Base-by-base conservation (phyloP, 306 rosid species). In the Canavalia gladiata region DNA sequence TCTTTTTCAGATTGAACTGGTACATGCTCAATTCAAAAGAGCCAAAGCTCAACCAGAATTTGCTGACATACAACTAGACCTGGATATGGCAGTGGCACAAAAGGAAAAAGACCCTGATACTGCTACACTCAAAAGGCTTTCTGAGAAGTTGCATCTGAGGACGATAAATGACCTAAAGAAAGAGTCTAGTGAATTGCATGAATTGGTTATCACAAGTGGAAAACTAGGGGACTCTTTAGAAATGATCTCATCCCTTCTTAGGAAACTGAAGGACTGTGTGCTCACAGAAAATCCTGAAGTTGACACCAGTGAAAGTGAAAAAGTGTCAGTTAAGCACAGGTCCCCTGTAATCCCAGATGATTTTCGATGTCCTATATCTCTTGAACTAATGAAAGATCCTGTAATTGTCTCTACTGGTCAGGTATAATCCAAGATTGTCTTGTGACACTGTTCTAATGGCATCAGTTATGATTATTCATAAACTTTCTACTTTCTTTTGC, bases 281-380 rank as follows among this genome's bases (percentile, higher is more conserved):
- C 83, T 79, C 57, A 55, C 75, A 13, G 92, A 92, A 87, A 93
- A 87, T 75, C 87, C 92, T 0, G 91, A 84, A 80, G 86, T 70
- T 68, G 91, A 87, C 41, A 6, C 66, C 75, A 35, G 67, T 67
- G 94, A 86, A 63, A 72, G 75, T 71, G 94, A 90, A 69, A 88
- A 88, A 73, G 74, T 68, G 76, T 72, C 78, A 35, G 80, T 90
- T 57, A 90, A 90, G 86, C 99, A 96, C 89, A 89, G 91, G 81
- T 96, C 98, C 84, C 99, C 99, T 1, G 91, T 96, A 59, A 96
- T 96, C 75, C 99, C 99, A 3, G 98, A 96, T 81, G 99, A 96
- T 87, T 96, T 96, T 77, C 84, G 98, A 76, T 96, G 99, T 84
- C 99, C 99, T 6, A 90, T 96, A 82, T 96, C 99, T 77, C 97